phyloP scores from a whole-genome alignment of 2,329 filamentous ascomycete genomes.

The Verticillium klebahnii region DNA sequence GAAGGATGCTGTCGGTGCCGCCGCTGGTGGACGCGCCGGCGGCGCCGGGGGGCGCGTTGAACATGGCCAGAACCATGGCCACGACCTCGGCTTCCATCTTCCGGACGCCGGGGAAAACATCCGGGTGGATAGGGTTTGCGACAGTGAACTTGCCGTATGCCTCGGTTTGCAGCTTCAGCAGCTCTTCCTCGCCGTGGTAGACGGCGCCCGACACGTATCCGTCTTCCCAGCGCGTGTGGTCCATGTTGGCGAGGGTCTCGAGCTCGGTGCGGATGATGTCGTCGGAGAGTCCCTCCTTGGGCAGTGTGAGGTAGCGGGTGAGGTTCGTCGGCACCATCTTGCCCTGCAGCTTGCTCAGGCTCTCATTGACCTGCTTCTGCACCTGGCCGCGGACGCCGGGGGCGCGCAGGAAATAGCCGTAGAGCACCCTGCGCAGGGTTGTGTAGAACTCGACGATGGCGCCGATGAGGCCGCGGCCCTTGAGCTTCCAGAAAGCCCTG shows the following conservation, averaged over 20 bases:
- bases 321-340: constrained; percentile 77
- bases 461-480: constrained; percentile 82
- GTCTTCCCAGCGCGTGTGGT: constrained; percentile 96
- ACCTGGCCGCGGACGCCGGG: constrained; percentile 86
- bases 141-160: constrained; percentile 94
- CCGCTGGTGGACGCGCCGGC: constrained; percentile 89
- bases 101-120: constrained; percentile 94
- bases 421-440: constrained; percentile 66
- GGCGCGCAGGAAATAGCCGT: constrained; percentile 78
- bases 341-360: constrained; percentile 72
- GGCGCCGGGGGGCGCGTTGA: constrained; percentile 80
- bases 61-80: constrained; percentile 81
- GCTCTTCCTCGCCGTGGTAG: constrained; percentile 83
- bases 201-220: constrained; percentile 91
- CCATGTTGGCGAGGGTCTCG: constrained; percentile 72
- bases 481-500: constrained; percentile 76
- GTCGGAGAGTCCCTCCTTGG: constrained; percentile 75
- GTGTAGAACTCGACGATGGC: constrained; percentile 71
- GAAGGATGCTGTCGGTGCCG: constrained; percentile 93
- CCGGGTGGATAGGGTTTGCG: constrained; percentile 92
- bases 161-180: constrained; percentile 82
- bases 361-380: constrained; percentile 75
- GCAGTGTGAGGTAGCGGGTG: constrained; percentile 70
- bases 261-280: constrained; percentile 80
- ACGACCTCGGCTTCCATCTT: constrained; percentile 99